Percentiles rank a stretch among this genome's conserved stretches.
These are phyloP conservation scores for Lentinula detonsa DNA, from an alignment of 768 basidiomycete genomes.

Conservation along the genomic window DNA sequence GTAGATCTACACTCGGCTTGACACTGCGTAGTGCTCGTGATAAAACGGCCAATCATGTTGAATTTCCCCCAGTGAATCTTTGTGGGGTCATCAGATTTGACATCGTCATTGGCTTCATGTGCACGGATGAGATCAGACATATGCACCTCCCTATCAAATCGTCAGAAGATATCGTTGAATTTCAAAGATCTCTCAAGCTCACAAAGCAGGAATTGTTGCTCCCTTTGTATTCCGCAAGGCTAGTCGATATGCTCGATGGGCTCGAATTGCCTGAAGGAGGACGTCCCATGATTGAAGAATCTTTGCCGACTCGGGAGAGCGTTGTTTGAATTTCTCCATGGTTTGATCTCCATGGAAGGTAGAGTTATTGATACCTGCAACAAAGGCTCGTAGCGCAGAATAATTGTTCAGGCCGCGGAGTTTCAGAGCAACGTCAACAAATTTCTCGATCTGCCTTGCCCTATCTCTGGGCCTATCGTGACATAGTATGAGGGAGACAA, in stretches of 20 bases:
- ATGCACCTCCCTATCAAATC: constrained; percentile 68
- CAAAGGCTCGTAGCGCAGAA: constrained; percentile 84
- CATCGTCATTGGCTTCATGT: constrained; percentile 79
- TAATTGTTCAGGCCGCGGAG: constrained; percentile 88
- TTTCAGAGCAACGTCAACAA: constrained; percentile 77
- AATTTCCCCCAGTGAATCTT: constrained; percentile 97
- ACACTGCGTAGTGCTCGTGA: constrained; percentile 70
- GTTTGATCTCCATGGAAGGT: constrained; percentile 74
- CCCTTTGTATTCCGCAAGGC: constrained; percentile 83
- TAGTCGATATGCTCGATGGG: constrained; percentile 87
- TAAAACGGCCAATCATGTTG: constrained; percentile 85
- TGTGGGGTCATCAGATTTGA: constrained; percentile 52
- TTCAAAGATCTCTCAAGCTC: constrained; percentile 18
- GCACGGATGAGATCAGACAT: constrained; percentile 85
- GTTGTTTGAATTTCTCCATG: constrained; percentile 64
- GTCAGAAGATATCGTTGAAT: constrained; percentile 8
- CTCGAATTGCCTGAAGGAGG: constrained; percentile 73
- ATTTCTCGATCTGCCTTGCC: constrained; percentile 81
- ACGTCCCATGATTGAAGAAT: constrained; percentile 79
- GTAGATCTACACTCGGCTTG: constrained; percentile 67
- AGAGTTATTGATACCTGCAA: constrained; percentile 88
- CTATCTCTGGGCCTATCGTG: constrained; percentile 74
- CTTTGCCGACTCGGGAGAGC: constrained; percentile 66
- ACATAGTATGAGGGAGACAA: constrained; percentile 83
- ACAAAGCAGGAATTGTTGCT: constrained; percentile 85